Percentiles rank a stretch among this genome's conserved stretches.
phyloP scores from a whole-genome alignment of 495 filamentous ascomycete genomes.

The Rhypophila decipiens region DNA sequence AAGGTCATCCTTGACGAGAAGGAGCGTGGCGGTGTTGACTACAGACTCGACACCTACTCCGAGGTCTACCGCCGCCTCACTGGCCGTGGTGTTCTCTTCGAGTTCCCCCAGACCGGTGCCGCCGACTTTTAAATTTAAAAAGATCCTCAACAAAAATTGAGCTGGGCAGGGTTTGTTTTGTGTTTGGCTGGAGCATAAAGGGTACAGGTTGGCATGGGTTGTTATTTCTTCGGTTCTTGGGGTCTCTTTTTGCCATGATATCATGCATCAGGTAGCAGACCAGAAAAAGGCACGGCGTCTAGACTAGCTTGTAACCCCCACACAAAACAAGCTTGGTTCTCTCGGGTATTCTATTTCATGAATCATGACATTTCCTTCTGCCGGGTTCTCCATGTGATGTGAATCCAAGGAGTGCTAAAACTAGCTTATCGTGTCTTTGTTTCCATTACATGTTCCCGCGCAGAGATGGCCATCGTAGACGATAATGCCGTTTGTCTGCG shows the following conservation, averaged over 20 bases:
- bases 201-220: constrained; percentile 24
- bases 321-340: constrained; percentile 26
- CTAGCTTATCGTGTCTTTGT: no score
- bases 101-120: constrained; percentile 82
- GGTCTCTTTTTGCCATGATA: constrained; percentile 21
- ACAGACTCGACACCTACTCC: constrained; percentile 96
- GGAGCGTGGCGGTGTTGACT: constrained; percentile 97
- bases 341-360: not conserved
- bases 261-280: constrained; percentile 19
- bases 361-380: not conserved
- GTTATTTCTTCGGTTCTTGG: constrained; percentile 27
- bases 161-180: constrained; percentile 16
- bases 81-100: constrained; percentile 87
- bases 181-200: constrained; percentile 16
- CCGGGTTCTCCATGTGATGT: no score
- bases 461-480: no score
- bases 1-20: constrained; percentile 99
- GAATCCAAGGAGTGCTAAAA: no score
- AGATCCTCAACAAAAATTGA: not conserved
- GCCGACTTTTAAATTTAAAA: constrained; percentile 80
- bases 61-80: constrained; percentile 97
- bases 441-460: no score
- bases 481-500: no score
- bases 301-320: constrained; percentile 28
- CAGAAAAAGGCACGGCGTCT: constrained; percentile 31